Evolutionary conservation across 2,329 filamentous ascomycete genomes (phyloP).

Genomic region (Pseudopithomyces chartarum): DNA sequence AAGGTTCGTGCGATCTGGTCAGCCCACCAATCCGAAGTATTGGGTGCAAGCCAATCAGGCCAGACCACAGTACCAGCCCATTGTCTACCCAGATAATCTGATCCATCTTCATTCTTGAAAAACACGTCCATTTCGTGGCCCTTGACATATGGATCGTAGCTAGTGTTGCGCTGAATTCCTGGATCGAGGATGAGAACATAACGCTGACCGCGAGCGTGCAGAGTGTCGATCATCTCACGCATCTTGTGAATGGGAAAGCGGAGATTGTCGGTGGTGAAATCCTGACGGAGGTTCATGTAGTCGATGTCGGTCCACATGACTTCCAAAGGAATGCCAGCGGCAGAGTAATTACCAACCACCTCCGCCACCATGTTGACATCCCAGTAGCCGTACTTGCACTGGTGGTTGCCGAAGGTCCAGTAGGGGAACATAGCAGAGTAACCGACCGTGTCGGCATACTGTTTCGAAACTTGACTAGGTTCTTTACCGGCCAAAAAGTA

Average conservation of each 20-base stretch:
- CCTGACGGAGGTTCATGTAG: slow-evolving; percentile 64
- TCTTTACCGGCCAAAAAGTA: slow-evolving; percentile 57
- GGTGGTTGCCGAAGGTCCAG: slow-evolving; percentile 59
- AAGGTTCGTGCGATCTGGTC: slow-evolving; percentile 71
- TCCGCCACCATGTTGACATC: slow-evolving; percentile 70
- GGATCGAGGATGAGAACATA: slow-evolving; percentile 83
- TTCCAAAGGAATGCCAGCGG: slow-evolving; percentile 69
- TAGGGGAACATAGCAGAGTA: slow-evolving; percentile 57
- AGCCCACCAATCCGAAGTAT: slow-evolving; percentile 71
- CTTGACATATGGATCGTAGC: slow-evolving; percentile 63
- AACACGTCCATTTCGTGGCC: slow-evolving; percentile 64
- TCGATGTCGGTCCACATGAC: slow-evolving; percentile 78
- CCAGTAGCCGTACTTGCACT: slow-evolving; percentile 57
- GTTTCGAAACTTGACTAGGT: slow-evolving; percentile 53
- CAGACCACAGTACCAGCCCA: slow-evolving; percentile 77
- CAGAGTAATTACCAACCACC: slow-evolving; percentile 69
- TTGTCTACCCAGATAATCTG: slow-evolving; percentile 66
- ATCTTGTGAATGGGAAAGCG: slow-evolving; percentile 67
- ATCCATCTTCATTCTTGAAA: slow-evolving; percentile 60
- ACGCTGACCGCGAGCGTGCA: slow-evolving; percentile 70
- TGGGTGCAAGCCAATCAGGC: slow-evolving; percentile 76
- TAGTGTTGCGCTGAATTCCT: slow-evolving; percentile 52
- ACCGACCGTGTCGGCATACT: slow-evolving; percentile 58
- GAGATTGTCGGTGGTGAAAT: slow-evolving; percentile 69
- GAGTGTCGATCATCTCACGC: slow-evolving; percentile 67